These are phyloP conservation scores for Annulohypoxylon truncatum DNA, from an alignment of 2,329 filamentous ascomycete species.

Conservation along the genomic window DNA sequence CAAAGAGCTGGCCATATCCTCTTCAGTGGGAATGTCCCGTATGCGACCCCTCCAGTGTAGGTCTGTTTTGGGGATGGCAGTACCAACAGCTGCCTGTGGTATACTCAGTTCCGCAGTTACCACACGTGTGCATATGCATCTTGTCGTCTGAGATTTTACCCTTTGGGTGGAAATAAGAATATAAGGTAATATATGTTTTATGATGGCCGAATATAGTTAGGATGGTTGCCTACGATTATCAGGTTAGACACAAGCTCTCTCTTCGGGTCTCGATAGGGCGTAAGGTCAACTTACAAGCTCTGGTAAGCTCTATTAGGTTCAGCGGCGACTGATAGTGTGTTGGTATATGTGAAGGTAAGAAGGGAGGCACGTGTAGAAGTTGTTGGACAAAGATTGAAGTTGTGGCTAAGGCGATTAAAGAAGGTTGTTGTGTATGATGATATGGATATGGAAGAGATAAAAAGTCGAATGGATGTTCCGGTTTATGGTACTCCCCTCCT, in stretches of 20 bases:
- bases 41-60: conserved; percentile 29
- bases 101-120: conserved; percentile 53
- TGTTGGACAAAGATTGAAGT: conserved; percentile 22
- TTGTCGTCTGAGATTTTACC: conserved; percentile 36
- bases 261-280: background rate
- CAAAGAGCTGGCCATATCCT: conserved; percentile 1
- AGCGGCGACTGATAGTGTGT: conserved; percentile 5
- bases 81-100: conserved; percentile 53
- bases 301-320: conserved; percentile 24
- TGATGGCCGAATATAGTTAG: conserved; percentile 10
- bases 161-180: conserved; percentile 11
- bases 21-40: conserved; percentile 29
- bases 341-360: conserved; percentile 9
- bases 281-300: conserved; percentile 26
- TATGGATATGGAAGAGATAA: conserved; percentile 24
- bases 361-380: conserved; percentile 22
- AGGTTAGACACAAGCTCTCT: conserved; percentile 18
- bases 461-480: conserved; percentile 18
- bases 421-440: conserved; percentile 22
- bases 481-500: conserved; percentile 12
- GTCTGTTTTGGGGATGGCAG: conserved; percentile 51
- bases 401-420: conserved; percentile 23
- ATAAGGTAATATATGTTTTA: background rate
- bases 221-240: conserved; percentile 6
- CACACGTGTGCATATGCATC: conserved; percentile 51